These are phyloP conservation scores for Physocladia obscura DNA, from an alignment of 192 early-diverging fungal species.

Conservation along the genomic window DNA sequence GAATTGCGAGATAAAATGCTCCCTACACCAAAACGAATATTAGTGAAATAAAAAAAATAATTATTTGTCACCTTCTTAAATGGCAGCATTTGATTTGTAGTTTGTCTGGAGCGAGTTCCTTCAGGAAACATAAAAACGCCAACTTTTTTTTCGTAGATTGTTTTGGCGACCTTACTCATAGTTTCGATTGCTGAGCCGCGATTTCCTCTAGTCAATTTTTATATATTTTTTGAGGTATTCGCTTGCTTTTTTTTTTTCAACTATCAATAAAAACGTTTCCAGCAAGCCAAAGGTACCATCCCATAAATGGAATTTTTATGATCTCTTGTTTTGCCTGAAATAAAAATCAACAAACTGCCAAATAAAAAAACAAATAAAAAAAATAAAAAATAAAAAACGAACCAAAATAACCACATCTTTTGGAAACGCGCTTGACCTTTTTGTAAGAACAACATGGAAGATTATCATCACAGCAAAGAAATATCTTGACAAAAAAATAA, in stretches of 20 bases:
- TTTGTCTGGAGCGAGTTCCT: constrained; percentile 78
- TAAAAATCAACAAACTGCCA: no score
- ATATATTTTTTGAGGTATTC: not conserved
- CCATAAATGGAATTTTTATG: constrained; percentile 28
- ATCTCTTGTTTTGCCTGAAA: constrained; percentile 18
- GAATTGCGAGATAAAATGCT: constrained; percentile 89
- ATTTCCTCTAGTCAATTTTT: constrained; percentile 53
- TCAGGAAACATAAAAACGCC: constrained; percentile 89
- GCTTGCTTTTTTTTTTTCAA: not conserved
- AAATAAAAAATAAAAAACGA: not conserved
- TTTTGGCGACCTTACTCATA: constrained; percentile 70
- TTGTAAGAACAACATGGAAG: not conserved
- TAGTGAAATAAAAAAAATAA: not conserved
- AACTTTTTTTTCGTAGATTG: constrained; percentile 69
- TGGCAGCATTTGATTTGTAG: constrained; percentile 71
- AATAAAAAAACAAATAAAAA: no score
- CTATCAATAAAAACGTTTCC: constrained; percentile 88
- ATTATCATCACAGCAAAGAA: no score
- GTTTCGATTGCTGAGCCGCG: constrained; percentile 72
- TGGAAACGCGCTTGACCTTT: constrained; percentile 21
- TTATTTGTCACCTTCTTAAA: constrained; percentile 84
- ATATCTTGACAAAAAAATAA: not conserved
- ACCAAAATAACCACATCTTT: constrained; percentile 29
- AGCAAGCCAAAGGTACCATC: constrained; percentile 58
- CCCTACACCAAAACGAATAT: constrained; percentile 51